Conservation (phyloP, 306 rosid species). For the Luffa acutangula region DNA sequence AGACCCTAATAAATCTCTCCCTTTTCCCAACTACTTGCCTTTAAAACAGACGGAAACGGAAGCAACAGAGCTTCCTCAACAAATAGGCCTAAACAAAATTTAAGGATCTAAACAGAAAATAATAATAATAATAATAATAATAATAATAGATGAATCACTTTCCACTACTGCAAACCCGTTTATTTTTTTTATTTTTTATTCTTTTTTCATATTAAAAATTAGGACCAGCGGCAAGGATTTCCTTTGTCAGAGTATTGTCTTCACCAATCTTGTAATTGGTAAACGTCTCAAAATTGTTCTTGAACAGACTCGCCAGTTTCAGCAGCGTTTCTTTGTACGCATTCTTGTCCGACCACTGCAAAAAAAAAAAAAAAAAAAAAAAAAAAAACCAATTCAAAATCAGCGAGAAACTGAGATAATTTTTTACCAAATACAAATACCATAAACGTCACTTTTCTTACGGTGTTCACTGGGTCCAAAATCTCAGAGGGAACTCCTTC, state of each 20-base stretch:
- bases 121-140: not conserved
- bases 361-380: not conserved
- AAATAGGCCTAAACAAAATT: not conserved
- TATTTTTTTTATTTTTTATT: not conserved
- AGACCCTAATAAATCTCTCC: not conserved
- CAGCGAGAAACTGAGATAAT: not conserved
- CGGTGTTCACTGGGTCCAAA: conserved; percentile 59
- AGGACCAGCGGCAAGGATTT: conserved; percentile 84
- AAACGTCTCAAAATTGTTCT: conserved; percentile 65
- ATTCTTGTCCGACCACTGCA: conserved; percentile 65
- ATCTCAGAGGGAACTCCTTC: conserved; percentile 80
- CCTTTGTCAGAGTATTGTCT: conserved; percentile 45
- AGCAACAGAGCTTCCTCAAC: not conserved
- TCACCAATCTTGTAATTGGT: conserved; percentile 54
- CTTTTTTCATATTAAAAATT: conserved; percentile 7
- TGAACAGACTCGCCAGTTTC: conserved; percentile 63
- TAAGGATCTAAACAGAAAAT: not conserved
- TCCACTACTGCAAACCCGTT: not conserved
- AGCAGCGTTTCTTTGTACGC: conserved; percentile 45
- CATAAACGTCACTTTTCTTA: conserved; percentile 12
- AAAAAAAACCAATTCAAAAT: not conserved
- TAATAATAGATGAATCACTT: not conserved
- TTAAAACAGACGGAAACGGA: not conserved
- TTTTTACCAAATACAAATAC: not conserved
- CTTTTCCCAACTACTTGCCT: not conserved